Percentiles rank a stretch among this genome's conserved stretches.
Evolutionary conservation across 495 filamentous ascomycete genomes (phyloP).

Genomic region (Elaphomyces granulatus): DNA sequence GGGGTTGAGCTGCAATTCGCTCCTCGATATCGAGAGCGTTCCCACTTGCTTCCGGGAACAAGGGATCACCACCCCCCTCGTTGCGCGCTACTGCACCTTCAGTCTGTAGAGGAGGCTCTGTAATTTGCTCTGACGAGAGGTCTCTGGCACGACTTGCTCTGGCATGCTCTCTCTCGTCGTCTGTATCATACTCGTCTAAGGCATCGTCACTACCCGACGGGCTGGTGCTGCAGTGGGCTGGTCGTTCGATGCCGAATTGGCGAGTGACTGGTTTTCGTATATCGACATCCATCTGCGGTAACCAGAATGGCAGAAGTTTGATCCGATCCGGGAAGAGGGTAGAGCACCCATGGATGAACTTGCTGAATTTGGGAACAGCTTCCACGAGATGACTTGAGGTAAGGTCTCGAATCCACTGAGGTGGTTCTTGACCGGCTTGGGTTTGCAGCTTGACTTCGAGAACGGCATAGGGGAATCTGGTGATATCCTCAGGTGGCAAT

Average conservation of each 20-base stretch:
- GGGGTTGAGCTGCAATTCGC: slow-evolving; percentile 45
- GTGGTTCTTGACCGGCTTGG: slow-evolving; percentile 90
- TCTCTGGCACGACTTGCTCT: slow-evolving; percentile 6
- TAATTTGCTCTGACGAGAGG: background rate
- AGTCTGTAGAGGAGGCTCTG: background rate
- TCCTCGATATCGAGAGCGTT: slow-evolving; percentile 63
- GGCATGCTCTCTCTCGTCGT: slow-evolving; percentile 31
- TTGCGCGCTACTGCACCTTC: slow-evolving; percentile 15
- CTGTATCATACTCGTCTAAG: slow-evolving; percentile 45
- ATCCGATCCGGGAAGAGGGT: slow-evolving; percentile 77
- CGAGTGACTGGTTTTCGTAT: slow-evolving; percentile 85
- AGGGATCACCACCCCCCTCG: slow-evolving; percentile 11
- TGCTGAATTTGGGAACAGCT: slow-evolving; percentile 96
- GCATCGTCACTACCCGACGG: slow-evolving; percentile 62
- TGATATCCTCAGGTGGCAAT: slow-evolving; percentile 67
- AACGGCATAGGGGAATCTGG: slow-evolving; percentile 90
- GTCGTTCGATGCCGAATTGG: slow-evolving; percentile 76
- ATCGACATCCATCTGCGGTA: slow-evolving; percentile 95
- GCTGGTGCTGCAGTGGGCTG: slow-evolving; percentile 54
- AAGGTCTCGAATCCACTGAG: slow-evolving; percentile 88
- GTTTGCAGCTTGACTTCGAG: slow-evolving; percentile 98
- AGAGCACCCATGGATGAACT: slow-evolving; percentile 94
- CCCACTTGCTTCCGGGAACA: slow-evolving; percentile 27
- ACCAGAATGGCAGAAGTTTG: slow-evolving; percentile 88
- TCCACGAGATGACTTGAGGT: slow-evolving; percentile 90